Base-by-base conservation (phyloP, 2,329 filamentous ascomycete genomes). In the Aspergillus sp. region DNA sequence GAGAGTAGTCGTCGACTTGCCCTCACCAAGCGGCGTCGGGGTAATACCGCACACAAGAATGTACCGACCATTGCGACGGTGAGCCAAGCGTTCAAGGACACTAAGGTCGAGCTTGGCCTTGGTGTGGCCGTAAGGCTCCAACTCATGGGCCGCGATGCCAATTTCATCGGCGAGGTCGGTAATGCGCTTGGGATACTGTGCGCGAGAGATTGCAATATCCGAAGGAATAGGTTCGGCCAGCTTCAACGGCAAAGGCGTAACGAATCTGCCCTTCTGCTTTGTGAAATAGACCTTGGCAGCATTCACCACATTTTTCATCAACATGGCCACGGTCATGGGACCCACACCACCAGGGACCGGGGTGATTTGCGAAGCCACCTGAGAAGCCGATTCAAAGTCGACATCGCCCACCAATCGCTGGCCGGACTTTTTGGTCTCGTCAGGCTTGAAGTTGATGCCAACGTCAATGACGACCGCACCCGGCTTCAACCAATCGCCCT, bases 291-390 rank as follows among this genome's bases (percentile, higher is more conserved):
- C 73, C 42, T 83, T 85, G 33, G 93, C 85, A 32, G 91, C 84
- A 57, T 91, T 85, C 46, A 97, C 85, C 6, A 97, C 90, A 63
- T 98, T 98, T 69, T 94, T 87, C 59, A 98, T 74, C 42, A 98
- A 77, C 93, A 98, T 98, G 50, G 93, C 93, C 53, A 98, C 90
- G 3, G 93, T 98, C 93, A 98, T 98, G 43, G 93, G 93, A 0
- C 93, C 93, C 49, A 98, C 93, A 67, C 93, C 93, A 48, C 93
- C 93, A 1, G 93, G 93, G 2, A 98, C 93, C 1, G 93, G 93
- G 2, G 93, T 98, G 62, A 98, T 96, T 61, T 86, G 80, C 2
- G 90, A 95, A 19, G 90, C 93, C 38, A 96, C 86, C 64, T 94
- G 77, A 10, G 78, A 78, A 10, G 91, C 91, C 39, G 86, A 82